Conservation (phyloP, 768 basidiomycete species). For the Cubamyces lactineus region DNA sequence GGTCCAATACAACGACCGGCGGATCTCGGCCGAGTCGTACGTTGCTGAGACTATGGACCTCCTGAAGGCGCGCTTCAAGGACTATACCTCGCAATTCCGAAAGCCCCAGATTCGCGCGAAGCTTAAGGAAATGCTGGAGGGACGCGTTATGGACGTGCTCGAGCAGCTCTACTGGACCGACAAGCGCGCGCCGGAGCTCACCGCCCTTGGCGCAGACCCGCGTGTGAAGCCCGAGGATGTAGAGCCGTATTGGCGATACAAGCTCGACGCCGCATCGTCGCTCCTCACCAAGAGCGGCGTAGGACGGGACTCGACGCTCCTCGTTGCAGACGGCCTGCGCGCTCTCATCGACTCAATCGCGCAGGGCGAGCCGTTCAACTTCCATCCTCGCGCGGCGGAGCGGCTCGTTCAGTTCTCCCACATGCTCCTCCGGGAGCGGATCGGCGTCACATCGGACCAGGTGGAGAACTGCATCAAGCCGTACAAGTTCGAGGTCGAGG, state of each 20-base stretch:
- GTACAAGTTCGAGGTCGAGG: conserved; percentile 97
- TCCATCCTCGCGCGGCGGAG: conserved; percentile 88
- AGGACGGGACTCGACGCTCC: conserved; percentile 89
- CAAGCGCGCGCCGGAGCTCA: conserved; percentile 78
- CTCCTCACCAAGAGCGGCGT: conserved; percentile 95
- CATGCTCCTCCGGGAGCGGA: conserved; percentile 88
- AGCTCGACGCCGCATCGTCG: conserved; percentile 91
- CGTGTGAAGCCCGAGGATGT: conserved; percentile 74
- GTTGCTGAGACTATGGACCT: conserved; percentile 96
- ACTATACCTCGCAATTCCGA: conserved; percentile 81
- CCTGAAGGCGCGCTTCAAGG: conserved; percentile 88
- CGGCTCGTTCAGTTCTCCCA: conserved; percentile 92
- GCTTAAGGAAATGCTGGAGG: conserved; percentile 92
- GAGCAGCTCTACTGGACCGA: conserved; percentile 98
- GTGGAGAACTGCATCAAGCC: conserved; percentile 99
- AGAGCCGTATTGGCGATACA: conserved; percentile 94
- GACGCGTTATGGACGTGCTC: conserved; percentile 95
- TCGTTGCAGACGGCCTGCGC: conserved; percentile 93
- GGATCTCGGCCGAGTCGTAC: conserved; percentile 94
- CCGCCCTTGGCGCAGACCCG: conserved; percentile 67
- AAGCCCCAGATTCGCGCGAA: conserved; percentile 87
- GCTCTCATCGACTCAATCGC: conserved; percentile 90
- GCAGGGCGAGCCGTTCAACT: conserved; percentile 85
- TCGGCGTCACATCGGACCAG: conserved; percentile 95
- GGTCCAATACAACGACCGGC: conserved; percentile 95